Base-by-base conservation (phyloP, 352 stramenopile species). In the Phytophthora capsici region DNA sequence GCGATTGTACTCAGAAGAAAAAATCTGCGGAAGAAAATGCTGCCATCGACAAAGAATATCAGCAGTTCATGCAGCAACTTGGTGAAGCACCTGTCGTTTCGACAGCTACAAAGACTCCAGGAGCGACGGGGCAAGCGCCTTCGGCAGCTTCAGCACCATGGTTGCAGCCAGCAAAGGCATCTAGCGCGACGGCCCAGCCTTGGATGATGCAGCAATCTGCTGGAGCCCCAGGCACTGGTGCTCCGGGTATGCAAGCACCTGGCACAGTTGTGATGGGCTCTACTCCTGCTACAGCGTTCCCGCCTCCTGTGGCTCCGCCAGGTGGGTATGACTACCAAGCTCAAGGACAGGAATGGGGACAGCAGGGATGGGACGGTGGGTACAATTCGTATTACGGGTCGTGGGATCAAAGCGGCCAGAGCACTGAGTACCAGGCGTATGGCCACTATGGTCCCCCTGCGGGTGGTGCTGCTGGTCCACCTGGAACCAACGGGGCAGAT, bases 1-100 rank as follows among this genome's bases (percentile, higher is more conserved):
- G 97, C 34, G 98, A 99, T 88, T 99, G 98, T 91, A 95, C 85
- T 22, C 85, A 96, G 52, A 96, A 94, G 54, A 81, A 77, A 25
- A 87, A 91, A 54, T 88, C 80, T 46, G 76, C 80, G 14, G 81
- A 77, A 3, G 84, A 95, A 50, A 92, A 75, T 6, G 88, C 86
- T 20, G 82, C 78, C 26, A 94, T 94, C 26, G 84, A 95, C 66
- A 80, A 93, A 63, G 88, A 95, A 60, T 95, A 94, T 71, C 77
- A 87, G 40, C 89, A 83, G 14, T 94, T 95, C 58, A 93, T 95
- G 88, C 82, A 95, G 53, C 88, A 95, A 57, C 69, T 95, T 5
- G 88, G 88, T 1, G 85, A 95, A 74, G 89, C 87, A 34, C 76
- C 84, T 13, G 57, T 90, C 9, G 87, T 86, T 23, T 90, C 86